phyloP scores from a whole-genome alignment of 805 yeast species.

The Kodamaea jinghongensis region DNA sequence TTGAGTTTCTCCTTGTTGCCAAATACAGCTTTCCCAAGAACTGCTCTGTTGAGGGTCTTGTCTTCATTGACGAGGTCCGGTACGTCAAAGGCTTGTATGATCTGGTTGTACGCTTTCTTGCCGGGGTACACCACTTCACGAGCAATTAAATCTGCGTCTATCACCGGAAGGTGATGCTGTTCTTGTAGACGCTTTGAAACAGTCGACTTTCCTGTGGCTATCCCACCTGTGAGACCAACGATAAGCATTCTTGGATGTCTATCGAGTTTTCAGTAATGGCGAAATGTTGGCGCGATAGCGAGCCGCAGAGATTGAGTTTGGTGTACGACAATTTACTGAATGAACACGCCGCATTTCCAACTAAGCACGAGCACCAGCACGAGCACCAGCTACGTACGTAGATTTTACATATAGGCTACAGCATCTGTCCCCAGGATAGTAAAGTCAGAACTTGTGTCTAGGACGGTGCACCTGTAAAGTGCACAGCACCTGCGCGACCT shows the following conservation, averaged over 20 bases:
- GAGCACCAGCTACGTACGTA: too few species aligned
- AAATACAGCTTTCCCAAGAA: conserved; percentile 77
- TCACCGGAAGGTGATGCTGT: conserved; percentile 52
- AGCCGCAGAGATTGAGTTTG: too few species aligned
- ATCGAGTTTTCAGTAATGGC: conserved; percentile 44
- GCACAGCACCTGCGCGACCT: too few species aligned
- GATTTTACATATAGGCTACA: too few species aligned
- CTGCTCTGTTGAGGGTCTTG: conserved; percentile 59
- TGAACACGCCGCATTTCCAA: too few species aligned
- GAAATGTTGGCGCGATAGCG: too few species aligned
- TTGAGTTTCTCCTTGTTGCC: conserved; percentile 57
- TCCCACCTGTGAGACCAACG: conserved; percentile 96
- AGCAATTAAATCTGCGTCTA: conserved; percentile 93
- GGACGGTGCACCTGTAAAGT: too few species aligned
- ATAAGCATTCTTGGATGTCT: conserved; percentile 66
- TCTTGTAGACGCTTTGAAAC: conserved; percentile 62
- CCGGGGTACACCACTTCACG: conserved; percentile 84
- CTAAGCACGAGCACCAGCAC: too few species aligned
- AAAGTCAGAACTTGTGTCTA: too few species aligned
- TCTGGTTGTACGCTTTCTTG: conserved; percentile 60
- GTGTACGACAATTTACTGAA: too few species aligned
- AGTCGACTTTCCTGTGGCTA: conserved; percentile 95
- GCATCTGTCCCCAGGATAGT: too few species aligned
- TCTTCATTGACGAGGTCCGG: conserved; percentile 48
- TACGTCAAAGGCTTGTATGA: conserved; percentile 62